Conservation (phyloP, 306 rosid genomes). For the Dryas drummondii region DNA sequence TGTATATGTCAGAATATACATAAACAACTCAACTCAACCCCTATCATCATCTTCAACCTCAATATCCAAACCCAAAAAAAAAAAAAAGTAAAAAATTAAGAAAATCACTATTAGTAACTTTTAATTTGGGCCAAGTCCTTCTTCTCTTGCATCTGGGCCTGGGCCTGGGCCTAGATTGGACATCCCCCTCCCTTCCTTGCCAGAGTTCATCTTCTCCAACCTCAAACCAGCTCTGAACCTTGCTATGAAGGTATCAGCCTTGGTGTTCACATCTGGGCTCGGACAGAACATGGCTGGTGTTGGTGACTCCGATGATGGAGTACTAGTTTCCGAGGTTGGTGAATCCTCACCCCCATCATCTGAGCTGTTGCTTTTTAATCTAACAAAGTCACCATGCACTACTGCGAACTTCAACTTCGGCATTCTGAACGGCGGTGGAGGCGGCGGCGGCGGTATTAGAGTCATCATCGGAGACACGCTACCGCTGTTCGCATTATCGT, state of each 20-base stretch:
- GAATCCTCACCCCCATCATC: constrained; percentile 50
- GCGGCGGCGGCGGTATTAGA: constrained; percentile 67
- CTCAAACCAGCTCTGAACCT: constrained; percentile 68
- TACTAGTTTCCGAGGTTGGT: constrained; percentile 24
- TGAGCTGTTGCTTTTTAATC: constrained; percentile 64
- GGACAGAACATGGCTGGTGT: constrained; percentile 43
- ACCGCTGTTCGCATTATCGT: constrained; percentile 32
- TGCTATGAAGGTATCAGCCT: constrained; percentile 75
- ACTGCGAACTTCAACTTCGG: constrained; percentile 42
- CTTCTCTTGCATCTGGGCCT: constrained; percentile 7
- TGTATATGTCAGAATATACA: background rate
- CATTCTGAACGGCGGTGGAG: constrained; percentile 58
- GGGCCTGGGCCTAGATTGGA: constrained; percentile 56
- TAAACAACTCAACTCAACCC: background rate
- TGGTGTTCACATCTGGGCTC: constrained; percentile 74
- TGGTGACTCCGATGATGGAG: constrained; percentile 15
- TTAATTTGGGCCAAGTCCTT: constrained; percentile 22
- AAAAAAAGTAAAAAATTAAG: background rate
- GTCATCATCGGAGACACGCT: constrained; percentile 53
- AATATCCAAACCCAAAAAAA: background rate
- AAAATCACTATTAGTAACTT: constrained; percentile 3
- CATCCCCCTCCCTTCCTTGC: constrained; percentile 43
- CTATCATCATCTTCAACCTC: background rate
- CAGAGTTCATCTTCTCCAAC: constrained; percentile 75
- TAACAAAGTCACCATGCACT: constrained; percentile 70